A percentile compares a stretch with the other conserved stretches of the same genome.
Conservation (phyloP, 1,139 yeast species). For the Debaryomyces fabryi region DNA sequence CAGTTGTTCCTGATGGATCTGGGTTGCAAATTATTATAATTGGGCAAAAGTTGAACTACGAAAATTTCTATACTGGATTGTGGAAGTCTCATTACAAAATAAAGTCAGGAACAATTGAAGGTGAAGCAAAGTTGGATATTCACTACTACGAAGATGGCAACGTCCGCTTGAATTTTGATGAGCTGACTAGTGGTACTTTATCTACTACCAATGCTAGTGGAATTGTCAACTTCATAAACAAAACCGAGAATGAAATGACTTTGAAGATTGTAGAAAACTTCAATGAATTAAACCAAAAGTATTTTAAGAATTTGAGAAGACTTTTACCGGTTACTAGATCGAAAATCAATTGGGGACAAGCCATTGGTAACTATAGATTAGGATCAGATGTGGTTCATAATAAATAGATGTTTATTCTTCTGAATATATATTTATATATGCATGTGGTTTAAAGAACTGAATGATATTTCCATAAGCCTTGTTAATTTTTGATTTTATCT, state of each 20-base stretch:
- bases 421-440: constrained; percentile 4
- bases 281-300: constrained; percentile 71
- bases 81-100: constrained; percentile 75
- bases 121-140: constrained; percentile 66
- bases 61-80: constrained; percentile 86
- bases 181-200: constrained; percentile 32
- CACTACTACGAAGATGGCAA: constrained; percentile 97
- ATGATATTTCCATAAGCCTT: not conserved
- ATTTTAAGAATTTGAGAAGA: constrained; percentile 84
- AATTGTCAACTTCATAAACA: constrained; percentile 55
- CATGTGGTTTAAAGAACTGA: not conserved
- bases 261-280: constrained; percentile 64
- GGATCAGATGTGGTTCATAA: constrained; percentile 78
- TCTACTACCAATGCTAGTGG: constrained; percentile 24
- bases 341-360: constrained; percentile 93
- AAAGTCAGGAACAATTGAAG: constrained; percentile 43
- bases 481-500: not conserved
- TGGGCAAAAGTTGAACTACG: constrained; percentile 73
- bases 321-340: constrained; percentile 90
- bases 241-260: constrained; percentile 65
- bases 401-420: constrained; percentile 11
- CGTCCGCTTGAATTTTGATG: constrained; percentile 69
- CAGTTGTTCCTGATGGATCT: constrained; percentile 41
- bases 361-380: constrained; percentile 84
- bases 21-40: constrained; percentile 52